phyloP scores from a whole-genome alignment of 2,329 filamentous ascomycete species.

The Beauveria rudraprayagi region DNA sequence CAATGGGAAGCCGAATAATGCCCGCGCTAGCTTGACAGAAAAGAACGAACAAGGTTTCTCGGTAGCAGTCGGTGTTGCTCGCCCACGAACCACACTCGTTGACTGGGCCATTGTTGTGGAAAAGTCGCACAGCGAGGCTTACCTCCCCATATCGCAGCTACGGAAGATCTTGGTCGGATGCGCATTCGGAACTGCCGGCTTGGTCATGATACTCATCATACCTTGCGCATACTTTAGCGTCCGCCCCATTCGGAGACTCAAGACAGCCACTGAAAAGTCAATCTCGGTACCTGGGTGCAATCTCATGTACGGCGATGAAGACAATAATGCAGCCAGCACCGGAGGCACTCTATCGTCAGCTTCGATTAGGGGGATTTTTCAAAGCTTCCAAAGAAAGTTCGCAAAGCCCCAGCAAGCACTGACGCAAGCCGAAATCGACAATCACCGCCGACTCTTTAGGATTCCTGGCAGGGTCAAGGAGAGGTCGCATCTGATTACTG shows the following conservation, averaged over 20 bases:
- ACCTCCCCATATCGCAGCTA: conserved; percentile 65
- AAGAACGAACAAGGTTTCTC: conserved; percentile 60
- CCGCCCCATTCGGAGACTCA: conserved; percentile 68
- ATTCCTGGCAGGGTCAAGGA: conserved; percentile 79
- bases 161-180: conserved; percentile 74
- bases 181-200: conserved; percentile 73
- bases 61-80: conserved; percentile 76
- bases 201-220: conserved; percentile 62
- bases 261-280: conserved; percentile 65
- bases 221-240: conserved; percentile 78
- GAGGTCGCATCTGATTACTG: conserved; percentile 65
- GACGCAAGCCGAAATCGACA: conserved; percentile 26
- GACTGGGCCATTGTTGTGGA: conserved; percentile 82
- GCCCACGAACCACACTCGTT: conserved; percentile 58
- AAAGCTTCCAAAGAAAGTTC: conserved; percentile 29
- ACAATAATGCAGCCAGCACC: conserved; percentile 35
- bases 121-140: conserved; percentile 65
- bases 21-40: conserved; percentile 60
- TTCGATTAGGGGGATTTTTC: conserved; percentile 35
- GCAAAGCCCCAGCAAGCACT: conserved; percentile 22
- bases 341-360: conserved; percentile 33
- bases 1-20: conserved; percentile 49
- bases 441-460: conserved; percentile 56
- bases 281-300: conserved; percentile 57
- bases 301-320: conserved; percentile 31